A percentile compares a stretch with the other conserved stretches of the same genome.
phyloP scores from a whole-genome alignment of 2,329 filamentous ascomycete genomes.

The Byssochlamys sp. region DNA sequence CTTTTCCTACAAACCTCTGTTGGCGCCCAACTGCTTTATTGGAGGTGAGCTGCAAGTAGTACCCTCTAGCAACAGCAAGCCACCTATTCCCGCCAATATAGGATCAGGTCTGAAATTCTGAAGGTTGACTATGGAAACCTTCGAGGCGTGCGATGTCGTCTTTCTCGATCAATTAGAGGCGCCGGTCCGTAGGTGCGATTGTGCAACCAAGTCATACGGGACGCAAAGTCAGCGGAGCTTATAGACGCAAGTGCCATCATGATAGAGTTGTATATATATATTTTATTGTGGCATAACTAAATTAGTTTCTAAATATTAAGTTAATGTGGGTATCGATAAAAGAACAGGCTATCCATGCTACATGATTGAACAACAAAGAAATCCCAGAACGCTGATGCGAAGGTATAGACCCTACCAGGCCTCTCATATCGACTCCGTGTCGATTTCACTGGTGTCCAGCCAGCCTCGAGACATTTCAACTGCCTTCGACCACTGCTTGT shows the following conservation, averaged over 20 bases:
- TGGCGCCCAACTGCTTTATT: too few relatives aligned
- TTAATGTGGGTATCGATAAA: background rate
- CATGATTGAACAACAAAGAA: background rate
- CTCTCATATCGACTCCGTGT: slow-evolving; percentile 7
- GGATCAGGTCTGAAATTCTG: background rate
- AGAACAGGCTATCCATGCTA: background rate
- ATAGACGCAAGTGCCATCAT: background rate
- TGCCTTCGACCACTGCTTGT: slow-evolving; percentile 64
- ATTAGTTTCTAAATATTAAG: background rate
- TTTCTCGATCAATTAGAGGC: background rate
- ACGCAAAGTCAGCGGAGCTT: background rate
- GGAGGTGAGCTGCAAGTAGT: too few relatives aligned
- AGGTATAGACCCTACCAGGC: slow-evolving; percentile 1
- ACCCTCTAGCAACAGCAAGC: too few relatives aligned
- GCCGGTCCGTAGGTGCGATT: background rate
- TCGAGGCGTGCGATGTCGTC: background rate
- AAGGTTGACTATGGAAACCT: background rate
- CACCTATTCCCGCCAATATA: too few relatives aligned
- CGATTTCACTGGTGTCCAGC: slow-evolving; percentile 29
- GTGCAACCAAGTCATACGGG: background rate
- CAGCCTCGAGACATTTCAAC: slow-evolving; percentile 72
- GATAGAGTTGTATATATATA: background rate
- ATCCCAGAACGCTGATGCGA: background rate
- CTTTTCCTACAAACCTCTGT: background rate
- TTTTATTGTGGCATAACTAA: background rate